Conservation (phyloP, 78 protist species). For the Monocercomonoides exilis region DNA sequence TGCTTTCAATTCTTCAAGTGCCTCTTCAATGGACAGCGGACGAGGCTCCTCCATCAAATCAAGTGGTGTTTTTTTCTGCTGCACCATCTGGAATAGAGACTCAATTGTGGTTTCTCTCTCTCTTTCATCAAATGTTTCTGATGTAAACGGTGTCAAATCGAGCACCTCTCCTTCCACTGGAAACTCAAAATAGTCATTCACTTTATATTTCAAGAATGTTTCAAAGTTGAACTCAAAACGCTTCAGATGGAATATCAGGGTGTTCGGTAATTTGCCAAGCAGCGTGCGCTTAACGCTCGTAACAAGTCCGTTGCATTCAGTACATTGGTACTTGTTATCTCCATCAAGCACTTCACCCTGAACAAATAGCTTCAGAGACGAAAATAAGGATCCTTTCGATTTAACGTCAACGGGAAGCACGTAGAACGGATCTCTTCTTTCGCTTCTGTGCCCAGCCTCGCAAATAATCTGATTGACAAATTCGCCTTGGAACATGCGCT, state of each 20-base stretch:
- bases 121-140: neutral
- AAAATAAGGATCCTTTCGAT: conserved; percentile 46
- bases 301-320: conserved; percentile 43
- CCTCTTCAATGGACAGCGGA: no score
- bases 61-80: no score
- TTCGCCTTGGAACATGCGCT: neutral
- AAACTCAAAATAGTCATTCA: conserved; percentile 52
- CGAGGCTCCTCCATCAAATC: no score
- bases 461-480: neutral
- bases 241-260: conserved; percentile 58
- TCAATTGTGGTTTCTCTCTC: neutral
- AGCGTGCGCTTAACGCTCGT: conserved; percentile 31
- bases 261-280: conserved; percentile 29
- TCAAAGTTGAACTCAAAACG: conserved; percentile 69
- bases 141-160: neutral
- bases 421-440: conserved; percentile 48
- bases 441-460: neutral
- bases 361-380: conserved; percentile 50
- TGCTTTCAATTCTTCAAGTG: neutral
- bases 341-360: conserved; percentile 77
- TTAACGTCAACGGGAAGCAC: conserved; percentile 59
- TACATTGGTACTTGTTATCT: conserved; percentile 74
- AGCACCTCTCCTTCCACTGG: conserved; percentile 41
- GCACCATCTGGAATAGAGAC: neutral
- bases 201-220: conserved; percentile 38